Evolutionary conservation across 2,329 filamentous ascomycete species (phyloP).

Genomic region (Calonectria ilicicola): DNA sequence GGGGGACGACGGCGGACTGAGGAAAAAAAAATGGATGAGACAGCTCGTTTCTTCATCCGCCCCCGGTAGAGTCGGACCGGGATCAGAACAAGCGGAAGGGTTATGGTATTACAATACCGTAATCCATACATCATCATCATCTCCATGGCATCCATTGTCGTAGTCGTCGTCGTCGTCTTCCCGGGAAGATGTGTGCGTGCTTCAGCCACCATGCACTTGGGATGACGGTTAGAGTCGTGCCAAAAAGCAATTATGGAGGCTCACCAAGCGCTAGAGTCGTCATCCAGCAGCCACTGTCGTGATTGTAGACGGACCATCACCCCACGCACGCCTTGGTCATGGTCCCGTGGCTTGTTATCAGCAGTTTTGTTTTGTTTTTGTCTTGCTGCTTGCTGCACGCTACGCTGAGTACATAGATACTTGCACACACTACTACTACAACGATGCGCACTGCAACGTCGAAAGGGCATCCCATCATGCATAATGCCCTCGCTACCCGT

Average conservation of each 20-base stretch:
- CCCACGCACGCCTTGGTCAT: slow-evolving; percentile 23
- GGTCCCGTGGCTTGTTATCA: slow-evolving; percentile 24
- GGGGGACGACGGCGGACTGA: not conserved
- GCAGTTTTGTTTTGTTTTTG: slow-evolving; percentile 5
- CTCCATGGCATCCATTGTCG: no score
- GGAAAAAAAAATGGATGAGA: not conserved
- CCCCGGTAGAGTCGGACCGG: not conserved
- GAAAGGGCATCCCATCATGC: not conserved
- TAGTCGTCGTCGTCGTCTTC: not conserved
- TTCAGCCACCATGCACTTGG: no score
- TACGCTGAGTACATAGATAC: no score
- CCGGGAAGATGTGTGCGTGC: not conserved
- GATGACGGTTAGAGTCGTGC: not conserved
- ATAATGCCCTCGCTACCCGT: slow-evolving; percentile 6
- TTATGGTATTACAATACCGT: not conserved
- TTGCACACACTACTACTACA: no score
- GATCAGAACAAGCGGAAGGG: not conserved
- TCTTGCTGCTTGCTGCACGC: no score
- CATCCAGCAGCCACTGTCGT: slow-evolving; percentile 15
- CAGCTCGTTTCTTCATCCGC: not conserved
- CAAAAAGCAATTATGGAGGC: not conserved
- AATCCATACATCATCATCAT: no score
- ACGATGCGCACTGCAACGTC: not conserved
- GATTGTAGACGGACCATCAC: slow-evolving; percentile 11
- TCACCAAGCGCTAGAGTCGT: slow-evolving; percentile 3